Conservation (phyloP, 2,329 filamentous ascomycete species). For the Xylariaceae sp. region DNA sequence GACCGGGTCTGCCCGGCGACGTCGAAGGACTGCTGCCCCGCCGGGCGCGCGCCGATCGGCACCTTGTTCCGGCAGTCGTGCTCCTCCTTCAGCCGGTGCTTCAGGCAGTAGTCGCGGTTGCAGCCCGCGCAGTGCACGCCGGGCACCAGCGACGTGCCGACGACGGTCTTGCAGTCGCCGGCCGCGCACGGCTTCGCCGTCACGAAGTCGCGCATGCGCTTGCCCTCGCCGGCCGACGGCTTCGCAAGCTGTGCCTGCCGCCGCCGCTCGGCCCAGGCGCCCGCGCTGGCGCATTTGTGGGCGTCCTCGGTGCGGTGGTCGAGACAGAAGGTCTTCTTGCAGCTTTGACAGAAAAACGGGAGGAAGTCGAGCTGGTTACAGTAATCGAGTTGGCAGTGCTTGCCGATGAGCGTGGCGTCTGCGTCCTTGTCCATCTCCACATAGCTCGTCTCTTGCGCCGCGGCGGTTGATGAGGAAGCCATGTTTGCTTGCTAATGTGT, state of each 20-base stretch:
- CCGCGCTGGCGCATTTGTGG: constrained; percentile 67
- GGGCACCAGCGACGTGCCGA: constrained; percentile 68
- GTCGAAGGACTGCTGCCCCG: constrained; percentile 41
- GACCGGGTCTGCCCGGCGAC: constrained; percentile 67
- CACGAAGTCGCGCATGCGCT: constrained; percentile 56
- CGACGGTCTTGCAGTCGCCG: constrained; percentile 67
- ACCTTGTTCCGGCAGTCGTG: constrained; percentile 81
- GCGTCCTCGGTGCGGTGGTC: constrained; percentile 87
- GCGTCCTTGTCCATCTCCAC: constrained; percentile 70
- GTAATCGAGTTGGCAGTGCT: constrained; percentile 87
- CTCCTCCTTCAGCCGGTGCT: constrained; percentile 76
- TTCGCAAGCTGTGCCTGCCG: constrained; percentile 57
- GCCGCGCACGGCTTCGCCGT: constrained; percentile 70
- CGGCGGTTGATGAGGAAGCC: constrained; percentile 51
- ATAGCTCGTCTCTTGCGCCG: constrained; percentile 58
- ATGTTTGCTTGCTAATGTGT: constrained; percentile 44
- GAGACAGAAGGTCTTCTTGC: constrained; percentile 82
- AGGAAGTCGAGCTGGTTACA: constrained; percentile 97
- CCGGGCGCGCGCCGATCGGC: constrained; percentile 54
- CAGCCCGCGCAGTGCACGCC: constrained; percentile 73
- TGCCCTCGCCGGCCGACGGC: constrained; percentile 57
- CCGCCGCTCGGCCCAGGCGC: constrained; percentile 63
- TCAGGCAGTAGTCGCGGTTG: constrained; percentile 75
- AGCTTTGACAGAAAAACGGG: constrained; percentile 91
- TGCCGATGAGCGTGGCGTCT: constrained; percentile 84